Evolutionary conservation across 1,284 basidiomycete genomes (phyloP).

Genomic region (Ustilago trichophora): DNA sequence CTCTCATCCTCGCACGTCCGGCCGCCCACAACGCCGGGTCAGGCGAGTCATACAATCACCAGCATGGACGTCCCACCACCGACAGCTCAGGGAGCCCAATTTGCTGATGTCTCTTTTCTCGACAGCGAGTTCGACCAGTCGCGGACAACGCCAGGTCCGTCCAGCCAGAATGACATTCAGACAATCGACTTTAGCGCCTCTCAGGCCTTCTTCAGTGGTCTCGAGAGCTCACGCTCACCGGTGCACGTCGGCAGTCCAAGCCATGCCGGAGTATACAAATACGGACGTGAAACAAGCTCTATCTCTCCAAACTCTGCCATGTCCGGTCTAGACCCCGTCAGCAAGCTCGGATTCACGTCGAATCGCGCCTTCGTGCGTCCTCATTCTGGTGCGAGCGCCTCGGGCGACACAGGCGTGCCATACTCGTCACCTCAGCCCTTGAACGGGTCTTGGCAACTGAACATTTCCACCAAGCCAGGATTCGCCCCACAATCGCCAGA

Average conservation of each 20-base stretch:
- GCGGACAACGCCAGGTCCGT: neutral
- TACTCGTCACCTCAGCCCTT: too few species aligned
- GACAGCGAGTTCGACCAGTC: neutral
- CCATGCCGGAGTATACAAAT: neutral
- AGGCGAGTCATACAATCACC: too few species aligned
- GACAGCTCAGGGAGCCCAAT: neutral
- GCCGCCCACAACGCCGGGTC: too few species aligned
- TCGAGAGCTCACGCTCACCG: neutral
- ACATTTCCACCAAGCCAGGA: too few species aligned
- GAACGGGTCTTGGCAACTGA: too few species aligned
- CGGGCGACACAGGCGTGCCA: neutral
- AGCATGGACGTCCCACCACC: neutral
- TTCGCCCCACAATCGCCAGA: neutral
- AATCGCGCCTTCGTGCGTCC: conserved; percentile 4
- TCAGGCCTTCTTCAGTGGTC: conserved; percentile 1
- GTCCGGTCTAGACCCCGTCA: conserved; percentile 29
- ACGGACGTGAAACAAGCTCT: neutral
- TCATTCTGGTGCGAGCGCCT: neutral
- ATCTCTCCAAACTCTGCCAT: conserved; percentile 5
- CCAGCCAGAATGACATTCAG: neutral
- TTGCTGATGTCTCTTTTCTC: neutral
- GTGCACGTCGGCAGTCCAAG: neutral
- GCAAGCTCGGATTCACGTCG: conserved; percentile 21
- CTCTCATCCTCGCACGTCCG: too few species aligned
- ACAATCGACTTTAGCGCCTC: conserved; percentile 20